phyloP scores from a whole-genome alignment of 2,329 filamentous ascomycete species.

The Emergomyces orientalis region DNA sequence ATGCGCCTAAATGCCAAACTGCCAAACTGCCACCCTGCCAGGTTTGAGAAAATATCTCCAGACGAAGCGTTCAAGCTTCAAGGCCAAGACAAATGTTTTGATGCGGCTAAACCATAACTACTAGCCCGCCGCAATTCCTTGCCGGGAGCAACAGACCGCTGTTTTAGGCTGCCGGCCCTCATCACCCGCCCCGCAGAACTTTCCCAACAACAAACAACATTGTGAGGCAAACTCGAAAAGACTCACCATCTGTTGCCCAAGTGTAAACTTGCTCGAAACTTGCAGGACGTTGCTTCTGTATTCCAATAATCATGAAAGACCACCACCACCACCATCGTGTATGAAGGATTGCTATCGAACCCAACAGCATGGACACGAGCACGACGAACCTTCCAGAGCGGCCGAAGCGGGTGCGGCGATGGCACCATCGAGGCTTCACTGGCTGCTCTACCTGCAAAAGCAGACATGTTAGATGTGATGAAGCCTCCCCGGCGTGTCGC shows the following conservation, averaged over 20 bases:
- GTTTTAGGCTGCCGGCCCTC: not conserved
- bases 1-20: not conserved
- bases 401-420: constrained; percentile 29
- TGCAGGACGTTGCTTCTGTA: not conserved
- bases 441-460: constrained; percentile 35
- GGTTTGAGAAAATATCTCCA: not conserved
- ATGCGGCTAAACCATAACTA: not conserved
- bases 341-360: not conserved
- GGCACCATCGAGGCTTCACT: constrained; percentile 36
- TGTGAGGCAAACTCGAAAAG: too few relatives aligned
- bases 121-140: not conserved
- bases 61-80: not conserved
- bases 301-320: not conserved
- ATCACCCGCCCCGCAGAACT: not conserved
- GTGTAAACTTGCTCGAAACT: not conserved
- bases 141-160: not conserved
- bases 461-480: constrained; percentile 33
- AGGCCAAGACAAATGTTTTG: not conserved
- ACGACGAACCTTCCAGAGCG: constrained; percentile 15
- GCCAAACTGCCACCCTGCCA: not conserved
- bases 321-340: not conserved
- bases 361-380: not conserved
- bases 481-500: constrained; percentile 29
- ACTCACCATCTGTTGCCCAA: not conserved
- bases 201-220: not conserved